A percentile compares a stretch with the other conserved stretches of the same genome.
Conservation (phyloP, 2,329 filamentous ascomycete genomes). For the Didymella keratinophila region DNA sequence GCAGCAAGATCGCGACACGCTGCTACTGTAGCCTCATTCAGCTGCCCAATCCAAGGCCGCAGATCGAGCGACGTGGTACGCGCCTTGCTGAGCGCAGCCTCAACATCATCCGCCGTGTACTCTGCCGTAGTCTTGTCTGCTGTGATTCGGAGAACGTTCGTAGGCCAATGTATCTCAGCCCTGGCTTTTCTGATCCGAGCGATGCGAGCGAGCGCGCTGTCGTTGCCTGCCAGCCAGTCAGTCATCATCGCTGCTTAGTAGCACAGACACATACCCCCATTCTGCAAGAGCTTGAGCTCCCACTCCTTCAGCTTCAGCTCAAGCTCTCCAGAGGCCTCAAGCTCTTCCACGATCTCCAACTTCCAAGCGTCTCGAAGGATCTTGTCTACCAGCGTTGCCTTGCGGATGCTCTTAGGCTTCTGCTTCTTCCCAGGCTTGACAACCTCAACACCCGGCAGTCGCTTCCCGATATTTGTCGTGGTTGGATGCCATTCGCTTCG, state of each 20-base stretch:
- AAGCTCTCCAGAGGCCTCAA: conserved; percentile 46
- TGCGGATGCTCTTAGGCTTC: conserved; percentile 28
- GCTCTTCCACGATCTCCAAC: conserved; percentile 45
- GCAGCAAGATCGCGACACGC: conserved; percentile 14
- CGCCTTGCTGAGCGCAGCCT: conserved; percentile 32
- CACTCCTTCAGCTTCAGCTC: conserved; percentile 46
- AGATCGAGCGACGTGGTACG: conserved; percentile 31
- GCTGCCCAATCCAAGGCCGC: conserved; percentile 30
- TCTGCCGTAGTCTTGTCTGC: conserved; percentile 48
- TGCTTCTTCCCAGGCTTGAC: conserved; percentile 11
- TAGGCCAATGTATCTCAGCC: conserved; percentile 36
- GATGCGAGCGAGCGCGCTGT: conserved; percentile 37
- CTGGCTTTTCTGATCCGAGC: conserved; percentile 39
- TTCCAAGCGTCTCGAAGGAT: conserved; percentile 48
- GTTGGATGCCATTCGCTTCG: conserved; percentile 45
- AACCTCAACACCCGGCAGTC: conserved; percentile 36
- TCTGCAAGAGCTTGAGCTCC: conserved; percentile 42
- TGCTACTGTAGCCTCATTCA: conserved; percentile 16
- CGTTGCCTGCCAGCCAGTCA: conserved; percentile 28
- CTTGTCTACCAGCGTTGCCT: conserved; percentile 43
- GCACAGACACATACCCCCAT: conserved; percentile 30
- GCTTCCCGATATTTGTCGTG: conserved; percentile 31
- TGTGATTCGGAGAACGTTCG: conserved; percentile 47
- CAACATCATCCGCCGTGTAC: conserved; percentile 47
- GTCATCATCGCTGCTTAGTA: not conserved